Evolutionary conservation across 1,284 basidiomycete genomes (phyloP), one percentile per base, ranked within the genome.

Genomic region (Apiotrichum akiyoshidainum): DNA sequence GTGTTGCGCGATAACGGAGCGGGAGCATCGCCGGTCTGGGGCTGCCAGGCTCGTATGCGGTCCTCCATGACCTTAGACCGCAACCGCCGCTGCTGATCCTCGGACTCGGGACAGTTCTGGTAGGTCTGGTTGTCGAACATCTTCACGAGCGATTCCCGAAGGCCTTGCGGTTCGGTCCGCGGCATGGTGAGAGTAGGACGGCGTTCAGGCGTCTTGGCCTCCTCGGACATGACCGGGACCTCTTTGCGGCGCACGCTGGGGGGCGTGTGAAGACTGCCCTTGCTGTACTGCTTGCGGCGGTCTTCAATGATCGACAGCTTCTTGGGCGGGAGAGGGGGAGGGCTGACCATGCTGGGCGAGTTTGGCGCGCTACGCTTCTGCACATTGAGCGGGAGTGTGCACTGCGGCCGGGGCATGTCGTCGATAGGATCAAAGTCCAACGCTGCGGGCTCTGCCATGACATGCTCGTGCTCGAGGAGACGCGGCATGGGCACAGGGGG

Each of bases 11-110:
- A 52, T 22, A 52, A 26, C 4, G 60, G 56, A n/a, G n/a, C 34
- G 12, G 21, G 13, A 0, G 41, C 46, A 21, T 64, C 49, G 31
- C 58, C 61, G 17, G 54, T 52, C n/a, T 52, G 44, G n/a, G 68
- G 67, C 62, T 73, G 73, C 68, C 69, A 68, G 4, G 65, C 66
- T n/a, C 63, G 63, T 22, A 72, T 68, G 10, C 68, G 48, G 39
- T 68, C 65, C 14, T 61, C 63, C 47, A 63, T 52, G 12, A 37
- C 41, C 14, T 53, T 26, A 17, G 57, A 40, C 14, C 58, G 49
- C 13, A 26, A 4, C 8, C 42, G 42, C 2, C 52, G 46, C 11
- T 35, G 52, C 6, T 9, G 21, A 22, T 50, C 53, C 19, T 52
- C 45, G 19, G 22, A 46, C 2, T 50, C 56, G 11, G 51, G 31